Conservation (phyloP, 371 early-diverging fungal genomes). For the Capillidium rhysosporum region DNA sequence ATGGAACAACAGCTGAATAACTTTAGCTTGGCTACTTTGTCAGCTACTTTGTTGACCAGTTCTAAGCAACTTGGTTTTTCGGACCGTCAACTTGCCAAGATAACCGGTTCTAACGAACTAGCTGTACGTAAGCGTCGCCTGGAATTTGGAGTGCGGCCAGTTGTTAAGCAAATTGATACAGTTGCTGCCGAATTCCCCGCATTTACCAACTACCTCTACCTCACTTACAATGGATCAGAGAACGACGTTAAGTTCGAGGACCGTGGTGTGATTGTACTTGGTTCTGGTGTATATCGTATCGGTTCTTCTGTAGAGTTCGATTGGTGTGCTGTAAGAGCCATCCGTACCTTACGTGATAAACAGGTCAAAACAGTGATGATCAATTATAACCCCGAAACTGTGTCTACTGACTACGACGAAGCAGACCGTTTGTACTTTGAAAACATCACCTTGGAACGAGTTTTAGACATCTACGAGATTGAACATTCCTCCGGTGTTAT, state of each 20-base stretch:
- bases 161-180: slow-evolving; percentile 82
- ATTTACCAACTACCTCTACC: slow-evolving; percentile 80
- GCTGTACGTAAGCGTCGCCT: slow-evolving; percentile 40
- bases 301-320: slow-evolving; percentile 89
- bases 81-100: slow-evolving; percentile 58
- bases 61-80: slow-evolving; percentile 81
- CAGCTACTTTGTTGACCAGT: slow-evolving; percentile 25
- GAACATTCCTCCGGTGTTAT: slow-evolving; percentile 65
- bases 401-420: slow-evolving; percentile 89
- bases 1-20: slow-evolving; percentile 30
- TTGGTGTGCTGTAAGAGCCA: slow-evolving; percentile 75
- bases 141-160: slow-evolving; percentile 46
- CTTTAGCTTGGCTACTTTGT: slow-evolving; percentile 21
- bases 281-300: slow-evolving; percentile 91
- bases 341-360: slow-evolving; percentile 55
- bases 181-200: slow-evolving; percentile 88
- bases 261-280: slow-evolving; percentile 78
- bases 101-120: slow-evolving; percentile 63
- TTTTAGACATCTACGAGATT: slow-evolving; percentile 77
- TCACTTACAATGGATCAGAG: slow-evolving; percentile 70
- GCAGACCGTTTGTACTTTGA: slow-evolving; percentile 90
- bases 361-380: slow-evolving; percentile 79
- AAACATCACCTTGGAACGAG: slow-evolving; percentile 72
- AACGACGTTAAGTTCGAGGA: slow-evolving; percentile 71
- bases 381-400: slow-evolving; percentile 95